Conservation (phyloP, 768 basidiomycete genomes). For the Xerocomellus amylosporus region DNA sequence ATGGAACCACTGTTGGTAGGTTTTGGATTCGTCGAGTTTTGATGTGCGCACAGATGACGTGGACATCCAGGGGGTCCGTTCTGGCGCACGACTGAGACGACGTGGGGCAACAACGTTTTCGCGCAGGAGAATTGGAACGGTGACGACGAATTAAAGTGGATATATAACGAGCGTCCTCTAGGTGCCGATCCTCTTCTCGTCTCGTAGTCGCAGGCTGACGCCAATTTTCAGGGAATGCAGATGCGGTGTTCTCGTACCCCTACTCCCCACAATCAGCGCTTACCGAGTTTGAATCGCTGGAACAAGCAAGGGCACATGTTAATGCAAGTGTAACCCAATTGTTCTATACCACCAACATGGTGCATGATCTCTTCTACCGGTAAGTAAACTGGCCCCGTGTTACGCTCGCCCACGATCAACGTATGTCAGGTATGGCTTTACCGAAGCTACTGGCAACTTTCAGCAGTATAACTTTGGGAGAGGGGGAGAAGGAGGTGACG, state of each 20-base stretch:
- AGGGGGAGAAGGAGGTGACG: conserved; percentile 87
- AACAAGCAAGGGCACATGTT: conserved; percentile 68
- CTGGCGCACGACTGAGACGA: conserved; percentile 70
- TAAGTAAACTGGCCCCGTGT: conserved; percentile 17
- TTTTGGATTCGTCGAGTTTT: background rate
- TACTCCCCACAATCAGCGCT: conserved; percentile 52
- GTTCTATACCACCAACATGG: conserved; percentile 81
- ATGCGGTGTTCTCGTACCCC: conserved; percentile 57
- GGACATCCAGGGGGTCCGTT: conserved; percentile 30
- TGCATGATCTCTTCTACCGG: conserved; percentile 81
- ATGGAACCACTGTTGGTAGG: conserved; percentile 4
- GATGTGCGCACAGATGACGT: background rate
- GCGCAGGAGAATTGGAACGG: conserved; percentile 93
- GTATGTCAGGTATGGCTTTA: conserved; percentile 75
- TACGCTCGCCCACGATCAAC: background rate
- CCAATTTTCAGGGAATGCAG: background rate
- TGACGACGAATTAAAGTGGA: conserved; percentile 44
- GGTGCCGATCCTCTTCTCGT: conserved; percentile 21
- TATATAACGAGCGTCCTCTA: conserved; percentile 77
- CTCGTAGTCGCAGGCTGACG: background rate
- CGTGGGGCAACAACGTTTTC: conserved; percentile 87
- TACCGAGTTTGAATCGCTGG: background rate
- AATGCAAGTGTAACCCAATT: conserved; percentile 84
- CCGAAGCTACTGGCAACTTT: conserved; percentile 91
- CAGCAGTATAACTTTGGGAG: conserved; percentile 94